Base-by-base conservation (phyloP, 345 rosid species). In the Syzygium aqueum region DNA sequence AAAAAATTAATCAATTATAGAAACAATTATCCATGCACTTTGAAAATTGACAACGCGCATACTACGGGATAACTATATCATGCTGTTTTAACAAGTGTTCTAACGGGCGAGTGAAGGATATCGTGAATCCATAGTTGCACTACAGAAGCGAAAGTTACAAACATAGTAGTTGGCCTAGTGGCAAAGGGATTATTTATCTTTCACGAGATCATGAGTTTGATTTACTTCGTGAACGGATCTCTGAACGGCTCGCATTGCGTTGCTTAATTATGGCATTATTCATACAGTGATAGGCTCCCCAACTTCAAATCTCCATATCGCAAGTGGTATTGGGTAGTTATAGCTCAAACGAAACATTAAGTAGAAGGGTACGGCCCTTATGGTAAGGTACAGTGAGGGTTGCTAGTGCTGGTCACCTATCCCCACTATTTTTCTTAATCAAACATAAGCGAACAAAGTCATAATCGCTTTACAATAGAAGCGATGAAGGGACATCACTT, bases 231-330 rank as follows among this genome's bases (percentile, higher is more conserved):
- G 14, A 25, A 28, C 6, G 1, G 14, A 57, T 3, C 7, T 57
- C 6, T 57, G 0, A 57, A 57, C 2, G 0, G 5, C 15, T 57
- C 0, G 3, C 11, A 14, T 25, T 25, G 27, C 13, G 1, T 56
- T 56, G 2, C 5, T 54, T 54, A 54, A 21, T 23, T 54, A 22
- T 56, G n/a, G 61, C n/a, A 22, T 56, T 8, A 22, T 11, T 56
- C 2, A 2, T 56, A 22, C 3, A 11, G 5, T 54, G 8, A 56
- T 56, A 56, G 61, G 11, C n/a, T 22, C 13, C 12, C 1, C 4
- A 22, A 23, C 61, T 23, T 56, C 61, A 23, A 56, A 56, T 56
- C 11, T 56, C n/a, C 27, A 23, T 22, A 9, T 56, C 21, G n/a
- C n/a, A 22, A 4, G n/a, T 56, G 61, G n/a, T 25, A 23, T 23